phyloP scores from a whole-genome alignment of 371 early-diverging fungal genomes.

The Parasitella parasitica region DNA sequence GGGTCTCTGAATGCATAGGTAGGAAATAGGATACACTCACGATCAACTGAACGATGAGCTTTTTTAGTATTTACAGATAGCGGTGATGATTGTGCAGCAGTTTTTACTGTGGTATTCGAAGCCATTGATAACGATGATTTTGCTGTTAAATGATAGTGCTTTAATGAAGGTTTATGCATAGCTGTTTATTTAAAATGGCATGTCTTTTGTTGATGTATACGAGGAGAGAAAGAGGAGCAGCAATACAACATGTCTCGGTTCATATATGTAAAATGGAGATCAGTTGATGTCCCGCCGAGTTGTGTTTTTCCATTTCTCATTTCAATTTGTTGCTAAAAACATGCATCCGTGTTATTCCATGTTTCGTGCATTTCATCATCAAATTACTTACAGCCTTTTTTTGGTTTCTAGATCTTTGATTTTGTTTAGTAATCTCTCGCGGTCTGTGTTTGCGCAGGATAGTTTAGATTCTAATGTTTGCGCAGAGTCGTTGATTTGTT shows the following conservation, averaged over 20 bases:
- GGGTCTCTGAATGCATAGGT: constrained; percentile 19
- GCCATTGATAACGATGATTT: neutral
- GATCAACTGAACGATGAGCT: neutral
- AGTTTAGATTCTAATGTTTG: constrained; percentile 5
- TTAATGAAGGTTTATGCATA: neutral
- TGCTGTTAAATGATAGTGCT: neutral
- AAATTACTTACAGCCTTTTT: neutral
- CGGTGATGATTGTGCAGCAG: neutral
- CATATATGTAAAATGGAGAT: neutral
- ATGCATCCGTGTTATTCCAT: neutral
- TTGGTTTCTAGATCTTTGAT: constrained; percentile 12
- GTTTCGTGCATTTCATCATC: neutral
- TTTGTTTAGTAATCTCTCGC: constrained; percentile 13
- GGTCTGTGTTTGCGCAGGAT: constrained; percentile 5
- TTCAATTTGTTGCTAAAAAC: neutral
- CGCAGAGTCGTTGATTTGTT: neutral
- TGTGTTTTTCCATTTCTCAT: neutral
- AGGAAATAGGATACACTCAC: constrained; percentile 23
- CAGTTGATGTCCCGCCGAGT: neutral
- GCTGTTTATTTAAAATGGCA: neutral
- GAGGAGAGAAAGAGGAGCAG: neutral
- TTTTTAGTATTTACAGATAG: neutral
- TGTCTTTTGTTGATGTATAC: neutral
- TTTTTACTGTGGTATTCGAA: neutral
- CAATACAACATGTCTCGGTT: neutral